These are phyloP conservation scores for Zalaria sp. DNA, from an alignment of 2,329 filamentous ascomycete species.

Conservation along the genomic window DNA sequence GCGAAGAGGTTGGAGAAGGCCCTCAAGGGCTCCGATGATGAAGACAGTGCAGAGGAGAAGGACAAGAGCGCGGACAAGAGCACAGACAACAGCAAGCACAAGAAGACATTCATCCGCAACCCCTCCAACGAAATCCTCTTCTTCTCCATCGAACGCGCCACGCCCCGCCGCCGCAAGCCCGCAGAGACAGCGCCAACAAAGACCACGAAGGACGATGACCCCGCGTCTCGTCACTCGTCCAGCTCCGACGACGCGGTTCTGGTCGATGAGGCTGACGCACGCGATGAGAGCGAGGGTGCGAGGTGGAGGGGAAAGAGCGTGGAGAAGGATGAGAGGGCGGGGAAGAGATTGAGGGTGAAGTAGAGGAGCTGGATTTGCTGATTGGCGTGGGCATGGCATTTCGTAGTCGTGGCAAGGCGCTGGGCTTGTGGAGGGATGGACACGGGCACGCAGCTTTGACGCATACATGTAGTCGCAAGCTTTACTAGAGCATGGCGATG, in stretches of 20 bases:
- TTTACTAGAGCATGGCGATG: no score
- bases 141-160: conserved; percentile 4
- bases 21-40: neutral
- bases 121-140: conserved; percentile 4
- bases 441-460: no score
- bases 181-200: neutral
- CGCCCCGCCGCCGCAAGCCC: neutral
- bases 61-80: neutral
- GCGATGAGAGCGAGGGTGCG: neutral
- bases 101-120: conserved; percentile 1
- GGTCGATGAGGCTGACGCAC: conserved; percentile 2
- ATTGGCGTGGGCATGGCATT: no score
- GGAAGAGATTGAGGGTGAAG: conserved; percentile 1
- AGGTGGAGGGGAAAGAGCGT: neutral
- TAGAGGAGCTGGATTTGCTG: neutral
- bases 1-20: conserved; percentile 9
- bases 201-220: neutral
- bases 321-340: neutral
- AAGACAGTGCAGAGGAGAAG: conserved; percentile 2
- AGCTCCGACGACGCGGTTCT: conserved; percentile 7
- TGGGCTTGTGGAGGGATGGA: no score
- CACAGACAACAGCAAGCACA: neutral
- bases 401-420: no score
- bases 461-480: no score
- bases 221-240: neutral